Percentiles rank a stretch among this genome's conserved stretches.
Conservation (phyloP, 768 basidiomycete species). For the Pulveroboletus sp. region DNA sequence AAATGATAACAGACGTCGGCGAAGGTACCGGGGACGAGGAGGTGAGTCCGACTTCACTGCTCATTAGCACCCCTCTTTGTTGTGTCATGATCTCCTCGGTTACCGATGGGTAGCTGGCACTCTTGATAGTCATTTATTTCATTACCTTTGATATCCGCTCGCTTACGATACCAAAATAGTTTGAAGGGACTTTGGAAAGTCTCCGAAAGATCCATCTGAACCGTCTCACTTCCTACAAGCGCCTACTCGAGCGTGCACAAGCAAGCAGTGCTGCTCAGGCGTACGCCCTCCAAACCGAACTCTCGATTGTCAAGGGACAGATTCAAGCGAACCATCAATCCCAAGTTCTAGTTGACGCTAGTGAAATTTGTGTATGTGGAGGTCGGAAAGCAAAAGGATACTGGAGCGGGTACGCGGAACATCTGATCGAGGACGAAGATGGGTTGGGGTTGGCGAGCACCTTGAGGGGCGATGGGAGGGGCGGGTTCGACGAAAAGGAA, state of each 20-base stretch:
- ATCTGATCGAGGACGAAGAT: constrained; percentile 43
- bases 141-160: background rate
- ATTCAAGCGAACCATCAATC: constrained; percentile 19
- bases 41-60: constrained; percentile 34
- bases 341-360: constrained; percentile 13
- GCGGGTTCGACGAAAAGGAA: constrained; percentile 67
- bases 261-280: constrained; percentile 75
- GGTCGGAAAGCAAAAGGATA: constrained; percentile 61
- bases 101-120: background rate
- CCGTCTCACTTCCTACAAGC: constrained; percentile 71
- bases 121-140: background rate
- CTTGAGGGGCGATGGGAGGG: constrained; percentile 43
- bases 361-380: constrained; percentile 49
- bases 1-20: constrained; percentile 57
- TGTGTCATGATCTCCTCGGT: no score
- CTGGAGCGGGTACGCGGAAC: constrained; percentile 62
- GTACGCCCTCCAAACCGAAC: constrained; percentile 81
- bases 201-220: constrained; percentile 41
- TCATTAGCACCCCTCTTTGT: background rate
- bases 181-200: constrained; percentile 40
- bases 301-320: constrained; percentile 57
- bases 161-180: constrained; percentile 30
- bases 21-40: constrained; percentile 74
- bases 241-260: constrained; percentile 77
- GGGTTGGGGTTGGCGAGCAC: constrained; percentile 43